These are phyloP conservation scores for Nakazawaea anatomiae DNA, from an alignment of 805 yeast species.

Conservation along the genomic window DNA sequence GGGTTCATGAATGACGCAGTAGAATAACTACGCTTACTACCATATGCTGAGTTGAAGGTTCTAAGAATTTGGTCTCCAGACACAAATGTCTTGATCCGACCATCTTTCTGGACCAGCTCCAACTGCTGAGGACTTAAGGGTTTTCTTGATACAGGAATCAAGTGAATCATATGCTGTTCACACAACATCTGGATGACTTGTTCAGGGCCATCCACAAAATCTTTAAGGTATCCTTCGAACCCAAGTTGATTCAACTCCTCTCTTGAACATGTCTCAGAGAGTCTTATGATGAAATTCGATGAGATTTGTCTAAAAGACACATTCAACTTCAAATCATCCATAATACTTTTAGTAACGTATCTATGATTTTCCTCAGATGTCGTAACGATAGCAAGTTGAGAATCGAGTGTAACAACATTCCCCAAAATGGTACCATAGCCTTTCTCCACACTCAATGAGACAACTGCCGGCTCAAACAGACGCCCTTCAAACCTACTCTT, in stretches of 20 bases:
- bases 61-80: slow-evolving; percentile 50
- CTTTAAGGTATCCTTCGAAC: slow-evolving; percentile 75
- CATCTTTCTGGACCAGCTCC: slow-evolving; percentile 25
- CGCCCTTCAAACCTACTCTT: slow-evolving; percentile 29
- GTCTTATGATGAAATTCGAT: slow-evolving; percentile 10
- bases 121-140: slow-evolving; percentile 37
- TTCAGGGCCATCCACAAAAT: slow-evolving; percentile 66
- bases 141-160: slow-evolving; percentile 57
- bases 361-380: slow-evolving; percentile 43
- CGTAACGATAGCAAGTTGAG: slow-evolving; percentile 61
- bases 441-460: slow-evolving; percentile 49
- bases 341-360: slow-evolving; percentile 34
- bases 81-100: slow-evolving; percentile 45
- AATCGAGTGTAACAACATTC: slow-evolving; percentile 44
- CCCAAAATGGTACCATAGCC: slow-evolving; percentile 52
- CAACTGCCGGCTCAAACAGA: slow-evolving; percentile 70
- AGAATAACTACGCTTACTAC: slow-evolving; percentile 46
- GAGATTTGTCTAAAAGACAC: slow-evolving; percentile 52
- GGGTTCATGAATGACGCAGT: slow-evolving; percentile 24
- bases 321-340: slow-evolving; percentile 32
- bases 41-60: slow-evolving; percentile 57
- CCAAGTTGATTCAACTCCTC: slow-evolving; percentile 44
- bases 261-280: slow-evolving; percentile 11
- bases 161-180: slow-evolving; percentile 40
- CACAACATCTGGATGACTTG: slow-evolving; percentile 70